Evolutionary conservation across 225 moss, liverwort and hornwort genomes (phyloP).

Genomic region (Pseudisothecium myosuroides): DNA sequence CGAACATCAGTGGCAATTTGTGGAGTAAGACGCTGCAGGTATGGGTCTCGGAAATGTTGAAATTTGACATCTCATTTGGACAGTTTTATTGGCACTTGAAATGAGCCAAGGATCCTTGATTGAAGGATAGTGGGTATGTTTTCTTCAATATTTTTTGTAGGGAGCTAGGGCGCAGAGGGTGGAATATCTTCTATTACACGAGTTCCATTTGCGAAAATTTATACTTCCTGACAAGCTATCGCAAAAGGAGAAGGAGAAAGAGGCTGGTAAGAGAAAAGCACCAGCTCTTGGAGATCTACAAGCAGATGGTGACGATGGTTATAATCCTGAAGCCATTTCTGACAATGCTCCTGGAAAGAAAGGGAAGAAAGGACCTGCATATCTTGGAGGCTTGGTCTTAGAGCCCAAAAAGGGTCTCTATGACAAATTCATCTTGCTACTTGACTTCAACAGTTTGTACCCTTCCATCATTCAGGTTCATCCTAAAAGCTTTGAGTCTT

Average conservation of each 20-base stretch:
- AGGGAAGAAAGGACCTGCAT: conserved; percentile 87
- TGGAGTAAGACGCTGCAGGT: conserved; percentile 98
- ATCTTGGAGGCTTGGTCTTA: conserved; percentile 87
- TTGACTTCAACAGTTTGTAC: conserved; percentile 98
- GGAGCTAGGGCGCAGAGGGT: conserved; percentile 98
- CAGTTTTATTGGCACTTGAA: background rate
- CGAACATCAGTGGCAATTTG: conserved; percentile 95
- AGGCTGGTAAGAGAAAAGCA: conserved; percentile 66
- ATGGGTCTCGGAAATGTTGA: background rate
- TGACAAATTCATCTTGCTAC: conserved; percentile 81
- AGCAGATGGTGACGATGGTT: conserved; percentile 38
- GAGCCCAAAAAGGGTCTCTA: conserved; percentile 98
- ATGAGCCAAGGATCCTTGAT: background rate
- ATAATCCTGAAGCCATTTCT: conserved; percentile 12
- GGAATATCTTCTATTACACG: conserved; percentile 87
- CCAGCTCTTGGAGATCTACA: conserved; percentile 7
- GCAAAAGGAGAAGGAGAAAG: conserved; percentile 66
- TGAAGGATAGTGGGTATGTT: background rate
- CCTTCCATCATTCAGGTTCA: conserved; percentile 98
- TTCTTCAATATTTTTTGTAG: conserved; percentile 20
- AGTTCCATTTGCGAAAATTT: conserved; percentile 86
- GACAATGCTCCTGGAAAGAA: conserved; percentile 44
- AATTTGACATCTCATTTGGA: background rate
- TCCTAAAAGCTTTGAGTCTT: background rate
- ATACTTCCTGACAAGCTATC: conserved; percentile 95